phyloP scores from a whole-genome alignment of 805 yeast genomes.

The Saccharomycopsis babjevae region DNA sequence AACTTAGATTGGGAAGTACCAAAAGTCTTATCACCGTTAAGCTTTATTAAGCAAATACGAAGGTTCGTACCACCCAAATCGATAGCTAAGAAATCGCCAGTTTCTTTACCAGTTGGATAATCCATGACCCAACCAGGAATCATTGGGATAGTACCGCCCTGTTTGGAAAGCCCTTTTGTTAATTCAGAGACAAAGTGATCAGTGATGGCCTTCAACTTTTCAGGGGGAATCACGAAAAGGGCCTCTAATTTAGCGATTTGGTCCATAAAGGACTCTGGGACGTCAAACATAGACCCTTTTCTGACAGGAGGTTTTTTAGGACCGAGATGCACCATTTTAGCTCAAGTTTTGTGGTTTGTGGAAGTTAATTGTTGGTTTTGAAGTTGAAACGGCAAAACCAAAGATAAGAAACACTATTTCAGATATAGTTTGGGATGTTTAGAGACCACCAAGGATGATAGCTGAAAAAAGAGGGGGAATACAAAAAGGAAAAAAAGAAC shows the following conservation, averaged over 20 bases:
- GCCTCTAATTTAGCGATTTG: conserved; percentile 50
- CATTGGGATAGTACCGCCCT: conserved; percentile 90
- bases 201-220: conserved; percentile 53
- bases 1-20: conserved; percentile 83
- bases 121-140: conserved; percentile 95
- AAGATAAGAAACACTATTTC: too few relatives aligned
- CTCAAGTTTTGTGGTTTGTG: too few relatives aligned
- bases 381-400: too few relatives aligned
- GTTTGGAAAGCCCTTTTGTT: conserved; percentile 63
- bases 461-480: too few relatives aligned
- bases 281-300: conserved; percentile 58
- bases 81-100: conserved; percentile 83
- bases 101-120: conserved; percentile 85
- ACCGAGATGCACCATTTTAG: conserved; percentile 69
- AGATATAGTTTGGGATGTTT: too few relatives aligned
- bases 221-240: conserved; percentile 51
- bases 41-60: conserved; percentile 79
- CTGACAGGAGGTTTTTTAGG: conserved; percentile 77
- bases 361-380: too few relatives aligned
- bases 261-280: conserved; percentile 50
- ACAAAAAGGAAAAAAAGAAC: too few relatives aligned
- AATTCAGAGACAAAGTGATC: conserved; percentile 72
- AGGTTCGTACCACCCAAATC: conserved; percentile 97
- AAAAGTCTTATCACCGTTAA: conserved; percentile 76
- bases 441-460: too few relatives aligned